Evolutionary conservation across 1,139 yeast genomes (phyloP), one percentile per base, ranked within the genome.

Genomic region (Magnusiomyces sp.): DNA sequence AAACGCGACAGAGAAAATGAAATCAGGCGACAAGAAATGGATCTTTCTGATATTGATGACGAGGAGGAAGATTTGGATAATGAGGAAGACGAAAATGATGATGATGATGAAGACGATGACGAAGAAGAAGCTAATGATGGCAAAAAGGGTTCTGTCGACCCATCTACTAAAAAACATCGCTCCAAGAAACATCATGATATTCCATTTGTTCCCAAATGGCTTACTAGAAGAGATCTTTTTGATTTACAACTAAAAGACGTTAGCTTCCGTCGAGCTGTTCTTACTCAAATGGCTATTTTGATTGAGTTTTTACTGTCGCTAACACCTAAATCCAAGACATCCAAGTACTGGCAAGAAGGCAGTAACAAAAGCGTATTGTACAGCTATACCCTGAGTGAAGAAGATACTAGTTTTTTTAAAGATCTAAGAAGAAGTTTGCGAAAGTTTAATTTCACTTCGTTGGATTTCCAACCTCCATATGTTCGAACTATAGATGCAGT

Each of bases 131-230:
- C 36, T 6, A 43, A 31, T 23, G 14, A 5, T 16, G 36, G 40
- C 5, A 34, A 33, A 23, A 23, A 4, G 27, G 34, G 19, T 5
- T 40, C 43, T 13, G 5, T n/a, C 2, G 34, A 32, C n/a, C 34
- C 43, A 27, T 14, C n/a, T n/a, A 11, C 19, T n/a, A 33, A 20
- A 9, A 41, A 44, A 27, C 29, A 23, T 23, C 29, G 29, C 7
- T 5, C 29, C 4, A 23, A 23, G 29, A 23, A 7, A 7, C 29
- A 23, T 7, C 41, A 44, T 4, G 34, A 36, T n/a, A 36, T 29
- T 7, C n/a, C 40, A 16, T 62, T 62, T 52, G 62, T 62, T 10
- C 70, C 71, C 23, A 67, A 66, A 52, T 67, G 70, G 69, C 58
- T 67, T 17, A 68, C 71, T 2, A 56, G 62, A 38, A 57, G 58